Conservation (phyloP, 208 protist species). For the Leishmania lainsoni region DNA sequence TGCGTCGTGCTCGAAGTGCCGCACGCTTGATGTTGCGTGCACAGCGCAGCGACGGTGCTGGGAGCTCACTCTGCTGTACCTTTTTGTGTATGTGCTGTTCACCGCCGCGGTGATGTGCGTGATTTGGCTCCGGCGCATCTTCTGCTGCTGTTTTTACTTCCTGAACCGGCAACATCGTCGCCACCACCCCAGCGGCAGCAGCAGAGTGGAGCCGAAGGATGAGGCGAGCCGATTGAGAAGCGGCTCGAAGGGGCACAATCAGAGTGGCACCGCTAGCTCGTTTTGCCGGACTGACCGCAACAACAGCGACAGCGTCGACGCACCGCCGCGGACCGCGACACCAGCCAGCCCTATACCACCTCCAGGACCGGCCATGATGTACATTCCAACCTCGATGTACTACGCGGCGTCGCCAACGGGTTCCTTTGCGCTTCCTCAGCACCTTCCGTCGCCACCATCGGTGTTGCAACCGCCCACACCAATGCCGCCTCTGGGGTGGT, state of each 20-base stretch:
- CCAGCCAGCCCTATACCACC: background rate
- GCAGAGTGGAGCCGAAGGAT: background rate
- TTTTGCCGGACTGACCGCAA: background rate
- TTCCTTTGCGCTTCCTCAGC: constrained; percentile 6
- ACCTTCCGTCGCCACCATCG: constrained; percentile 5
- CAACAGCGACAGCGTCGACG: background rate
- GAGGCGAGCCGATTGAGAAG: background rate
- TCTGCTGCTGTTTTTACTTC: constrained; percentile 33
- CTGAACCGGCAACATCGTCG: background rate
- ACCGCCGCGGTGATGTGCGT: constrained; percentile 21
- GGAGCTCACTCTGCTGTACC: constrained; percentile 25
- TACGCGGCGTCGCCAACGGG: background rate
- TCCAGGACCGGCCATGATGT: background rate
- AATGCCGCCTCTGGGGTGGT: background rate
- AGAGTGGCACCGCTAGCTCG: background rate
- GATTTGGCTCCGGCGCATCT: constrained; percentile 26
- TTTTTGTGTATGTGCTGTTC: constrained; percentile 23
- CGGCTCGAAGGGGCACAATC: background rate
- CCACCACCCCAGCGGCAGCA: constrained; percentile 4
- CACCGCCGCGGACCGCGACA: background rate
- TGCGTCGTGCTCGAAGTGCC: constrained; percentile 28
- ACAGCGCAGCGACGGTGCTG: constrained; percentile 21
- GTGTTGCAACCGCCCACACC: background rate
- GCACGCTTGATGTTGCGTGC: constrained; percentile 37
- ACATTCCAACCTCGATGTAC: background rate